Base-by-base conservation (phyloP, 495 filamentous ascomycete species). In the Tuber borchii region DNA sequence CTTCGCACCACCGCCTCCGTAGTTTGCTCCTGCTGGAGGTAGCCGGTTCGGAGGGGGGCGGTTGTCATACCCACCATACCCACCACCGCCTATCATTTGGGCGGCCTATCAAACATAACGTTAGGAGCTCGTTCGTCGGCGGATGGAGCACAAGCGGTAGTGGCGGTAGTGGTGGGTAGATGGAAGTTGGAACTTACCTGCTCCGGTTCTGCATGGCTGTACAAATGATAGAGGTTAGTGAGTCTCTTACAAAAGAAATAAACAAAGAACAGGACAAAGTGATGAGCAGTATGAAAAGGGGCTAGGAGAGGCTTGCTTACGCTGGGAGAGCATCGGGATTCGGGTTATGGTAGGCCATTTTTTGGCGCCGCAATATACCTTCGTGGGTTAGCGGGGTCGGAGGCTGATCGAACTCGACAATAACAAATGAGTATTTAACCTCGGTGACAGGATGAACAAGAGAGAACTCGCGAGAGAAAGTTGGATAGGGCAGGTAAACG, bases 261-360 rank as follows among this genome's bases (percentile, higher is more conserved):
- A 71, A 39, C 48, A 31, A 39, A 65, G 37, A 76, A 39, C 39
- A 71, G 34, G 56, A 69, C 22, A 45, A 26, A 72, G 72, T 42
- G 39, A 26, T 7, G 26, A 34, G 14, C 14, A 34, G 56, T 34
- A 71, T 42, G 65, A 16, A 39, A 70, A 65, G n/a, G 37, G 20
- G 48, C 42, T 22, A 44, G 51, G 40, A 45, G 48, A 43, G n/a
- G 8, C 31, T n/a, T 71, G 90, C 93, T 89, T 87, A 97, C 91
- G 93, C 93, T 84, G 95, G 95, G 76, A 99, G 90, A 84, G 93
- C 93, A 86, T 99, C 96, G n/a, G 95, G 95, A 82, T 99, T 97
- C 85, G 92, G 93, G 65, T 89, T 88, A 81, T 90, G 89, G 88
- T 99, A 98, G 44, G 95, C 95, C 95, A 98, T 99, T 39, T 78